A percentile compares a stretch with the other conserved stretches of the same genome.
Conservation (phyloP, 352 stramenopile genomes). For the Hyaloperonospora arabidopsidis region DNA sequence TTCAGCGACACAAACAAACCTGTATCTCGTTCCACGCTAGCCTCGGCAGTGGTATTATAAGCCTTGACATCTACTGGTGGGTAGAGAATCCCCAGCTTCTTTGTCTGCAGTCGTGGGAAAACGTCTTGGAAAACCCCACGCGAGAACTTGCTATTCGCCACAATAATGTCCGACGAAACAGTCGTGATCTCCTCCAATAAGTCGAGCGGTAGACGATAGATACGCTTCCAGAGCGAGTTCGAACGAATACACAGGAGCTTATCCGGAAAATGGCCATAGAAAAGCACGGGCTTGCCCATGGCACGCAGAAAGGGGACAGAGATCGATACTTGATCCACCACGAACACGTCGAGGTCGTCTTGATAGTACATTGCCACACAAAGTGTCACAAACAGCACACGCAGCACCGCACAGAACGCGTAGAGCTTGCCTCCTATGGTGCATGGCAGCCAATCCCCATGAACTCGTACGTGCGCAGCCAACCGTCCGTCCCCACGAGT, state of each 20-base stretch:
- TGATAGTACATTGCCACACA: conserved; percentile 34
- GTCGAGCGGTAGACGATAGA: conserved; percentile 91
- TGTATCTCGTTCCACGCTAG: conserved; percentile 29
- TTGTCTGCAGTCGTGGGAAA: conserved; percentile 69
- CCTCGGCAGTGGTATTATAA: conserved; percentile 36
- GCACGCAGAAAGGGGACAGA: conserved; percentile 69
- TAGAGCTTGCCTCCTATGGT: conserved; percentile 85
- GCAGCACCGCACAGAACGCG: conserved; percentile 89
- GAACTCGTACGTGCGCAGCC: conserved; percentile 73
- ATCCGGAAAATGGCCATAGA: conserved; percentile 99
- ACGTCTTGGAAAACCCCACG: conserved; percentile 79
- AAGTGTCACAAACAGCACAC: conserved; percentile 90
- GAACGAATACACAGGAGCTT: conserved; percentile 87
- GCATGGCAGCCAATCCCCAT: conserved; percentile 91
- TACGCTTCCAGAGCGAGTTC: conserved; percentile 54
- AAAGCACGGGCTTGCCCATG: conserved; percentile 85
- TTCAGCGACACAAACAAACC: conserved; percentile 94
- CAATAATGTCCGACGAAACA: conserved; percentile 86
- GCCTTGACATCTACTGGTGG: conserved; percentile 86
- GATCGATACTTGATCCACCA: conserved; percentile 79
- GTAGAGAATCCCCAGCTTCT: conserved; percentile 88
- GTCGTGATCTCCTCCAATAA: conserved; percentile 91
- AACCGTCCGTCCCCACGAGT: conserved; percentile 77
- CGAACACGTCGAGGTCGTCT: conserved; percentile 60
- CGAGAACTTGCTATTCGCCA: conserved; percentile 97